Base-by-base conservation (phyloP, 257 asterid genomes). In the Lycium ferocissimum region DNA sequence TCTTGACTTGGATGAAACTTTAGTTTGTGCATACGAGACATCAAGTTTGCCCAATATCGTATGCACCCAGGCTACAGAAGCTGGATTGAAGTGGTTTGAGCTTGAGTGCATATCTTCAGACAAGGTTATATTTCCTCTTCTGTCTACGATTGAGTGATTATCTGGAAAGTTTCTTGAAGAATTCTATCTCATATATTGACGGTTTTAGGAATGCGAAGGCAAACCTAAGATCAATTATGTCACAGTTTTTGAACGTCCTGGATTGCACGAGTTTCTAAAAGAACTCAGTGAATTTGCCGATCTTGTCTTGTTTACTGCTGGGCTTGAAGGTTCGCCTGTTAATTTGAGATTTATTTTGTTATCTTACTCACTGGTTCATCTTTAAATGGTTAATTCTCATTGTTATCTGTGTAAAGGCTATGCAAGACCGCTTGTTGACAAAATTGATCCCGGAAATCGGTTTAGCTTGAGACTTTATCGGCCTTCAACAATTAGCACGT, bases 171-270 rank as follows among this genome's bases (percentile, higher is more conserved):
- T 49, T 56, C 79, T 26, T 67, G 15, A 49, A 47, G 0, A 2
- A 13, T 20, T 82, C 15, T 0, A 11, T 67, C 43, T 62, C 49
- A 9, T 38, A 12, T 40, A 53, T 83, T 82, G 51, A 35, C 56
- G 81, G 79, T 78, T 84, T 51, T 85, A 94, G 98, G 97, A 93
- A 86, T 72, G 84, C 85, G 96, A 94, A 72, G 94, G 98, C 79
- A 94, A 96, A 83, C 93, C 98, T 53, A 94, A 91, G 95, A 91
- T 96, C 89, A 96, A 92, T 91, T 92, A 94, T 81, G 99, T 96
- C 84, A 96, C 99, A 17, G 98, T 96, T 84, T 96, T 94, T 88
- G 99, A 96, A 89, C 95, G 99, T 37, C 99, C 99, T 14, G 97
- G 99, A 72, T 89, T 96, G 80, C 91, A 91, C 35, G 94, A 92